A percentile compares a stretch with the other conserved stretches of the same genome.
Conservation (phyloP, 2,329 filamentous ascomycete genomes). For the Truncatella angustata region DNA sequence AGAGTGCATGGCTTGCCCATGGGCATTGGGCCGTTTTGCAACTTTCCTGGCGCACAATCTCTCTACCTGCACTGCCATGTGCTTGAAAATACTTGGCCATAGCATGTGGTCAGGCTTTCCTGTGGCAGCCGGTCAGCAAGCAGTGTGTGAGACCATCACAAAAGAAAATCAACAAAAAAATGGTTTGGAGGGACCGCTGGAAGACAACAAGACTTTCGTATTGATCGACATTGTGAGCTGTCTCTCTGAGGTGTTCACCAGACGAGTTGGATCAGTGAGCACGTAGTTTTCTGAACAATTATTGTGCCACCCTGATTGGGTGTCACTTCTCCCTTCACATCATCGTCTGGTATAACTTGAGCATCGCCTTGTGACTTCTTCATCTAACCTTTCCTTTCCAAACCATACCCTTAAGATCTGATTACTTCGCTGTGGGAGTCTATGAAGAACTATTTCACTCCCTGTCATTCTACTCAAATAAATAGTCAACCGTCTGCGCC, state of each 20-base stretch:
- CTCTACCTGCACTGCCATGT: neutral
- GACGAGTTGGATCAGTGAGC: neutral
- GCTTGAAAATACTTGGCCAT: neutral
- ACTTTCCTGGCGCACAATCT: neutral
- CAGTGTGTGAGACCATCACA: conserved; percentile 18
- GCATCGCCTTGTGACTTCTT: too few species aligned
- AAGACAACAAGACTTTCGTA: conserved; percentile 23
- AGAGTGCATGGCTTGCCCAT: neutral
- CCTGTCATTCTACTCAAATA: too few species aligned
- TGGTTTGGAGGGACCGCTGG: conserved; percentile 24
- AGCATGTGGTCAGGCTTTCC: neutral
- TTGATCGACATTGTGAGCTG: conserved; percentile 14
- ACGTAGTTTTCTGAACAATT: conserved; percentile 3
- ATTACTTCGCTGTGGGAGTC: too few species aligned
- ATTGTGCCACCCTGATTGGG: neutral
- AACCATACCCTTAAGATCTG: too few species aligned
- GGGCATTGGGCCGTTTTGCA: neutral
- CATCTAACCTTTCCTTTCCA: too few species aligned
- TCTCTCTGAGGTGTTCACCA: conserved; percentile 4
- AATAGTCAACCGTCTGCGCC: too few species aligned
- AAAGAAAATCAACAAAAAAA: conserved; percentile 20
- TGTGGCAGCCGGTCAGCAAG: conserved; percentile 15
- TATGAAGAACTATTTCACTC: too few species aligned
- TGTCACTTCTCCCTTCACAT: neutral
- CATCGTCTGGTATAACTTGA: neutral